Conservation (phyloP, 192 early-diverging fungal genomes). For the Diversispora eburnea region DNA sequence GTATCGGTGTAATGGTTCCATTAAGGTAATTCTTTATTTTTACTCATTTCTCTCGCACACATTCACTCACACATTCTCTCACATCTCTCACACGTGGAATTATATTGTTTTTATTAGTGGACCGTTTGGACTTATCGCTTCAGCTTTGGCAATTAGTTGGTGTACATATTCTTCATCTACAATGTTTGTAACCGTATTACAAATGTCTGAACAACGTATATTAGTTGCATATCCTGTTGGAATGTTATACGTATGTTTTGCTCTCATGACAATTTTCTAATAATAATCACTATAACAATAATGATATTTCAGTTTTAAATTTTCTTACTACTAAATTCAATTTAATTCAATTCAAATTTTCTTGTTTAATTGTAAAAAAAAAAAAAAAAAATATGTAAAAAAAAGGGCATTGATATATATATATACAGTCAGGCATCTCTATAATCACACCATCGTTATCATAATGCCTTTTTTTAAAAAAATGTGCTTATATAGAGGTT, state of each 20-base stretch:
- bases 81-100: too few species aligned
- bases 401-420: too few species aligned
- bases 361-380: too few species aligned
- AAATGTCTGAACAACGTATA: conserved; percentile 88
- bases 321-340: too few species aligned
- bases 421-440: too few species aligned
- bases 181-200: conserved; percentile 92
- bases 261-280: conserved; percentile 87
- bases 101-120: conserved; percentile 35
- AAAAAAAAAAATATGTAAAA: too few species aligned
- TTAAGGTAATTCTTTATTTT: conserved; percentile 52
- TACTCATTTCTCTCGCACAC: background rate
- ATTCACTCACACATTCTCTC: background rate
- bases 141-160: conserved; percentile 79
- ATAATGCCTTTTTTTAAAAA: too few species aligned
- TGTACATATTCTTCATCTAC: conserved; percentile 90
- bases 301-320: too few species aligned
- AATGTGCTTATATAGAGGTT: too few species aligned
- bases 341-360: too few species aligned
- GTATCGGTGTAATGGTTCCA: conserved; percentile 63
- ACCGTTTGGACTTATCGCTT: conserved; percentile 57
- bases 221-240: conserved; percentile 93
- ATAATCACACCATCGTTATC: too few species aligned
- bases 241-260: conserved; percentile 91
- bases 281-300: too few species aligned